Evolutionary conservation across 2,329 filamentous ascomycete genomes (phyloP), one percentile per base, ranked within the genome.

Genomic region (Hymenoscyphus occultus): DNA sequence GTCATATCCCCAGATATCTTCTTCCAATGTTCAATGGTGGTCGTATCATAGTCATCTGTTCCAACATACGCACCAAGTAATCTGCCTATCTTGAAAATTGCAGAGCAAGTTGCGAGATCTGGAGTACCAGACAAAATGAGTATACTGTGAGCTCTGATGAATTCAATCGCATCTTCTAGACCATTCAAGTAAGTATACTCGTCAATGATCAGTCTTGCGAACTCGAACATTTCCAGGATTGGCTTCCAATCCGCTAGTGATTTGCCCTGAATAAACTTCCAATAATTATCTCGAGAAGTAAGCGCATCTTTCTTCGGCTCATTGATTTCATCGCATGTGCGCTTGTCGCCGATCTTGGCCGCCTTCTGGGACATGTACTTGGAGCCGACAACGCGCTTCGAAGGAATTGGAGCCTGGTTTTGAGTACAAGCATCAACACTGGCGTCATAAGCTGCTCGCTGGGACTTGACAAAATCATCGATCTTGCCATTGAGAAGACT

Each of bases 81-180:
- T 0, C 76, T 77, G 0, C 85, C 85, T 64, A 89, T 85, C 16
- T 79, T 80, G 61, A 87, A 84, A 9, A 90, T 78, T 67, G 88
- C 84, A 0, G 81, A 80, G 69, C 87, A 87, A 62, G 84, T 82
- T 5, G 80, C 78, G 2, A 89, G 71, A 0, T 80, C 78, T 1
- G 87, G 87, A 0, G 87, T 90, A 2, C 84, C 87, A 0, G 86
- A 90, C 1, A 90, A 76, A 6, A 87, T 78, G 86, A 87, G 56
- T 10, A 28, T 12, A 22, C 16, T 51, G 2, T 39, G 16, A 6
- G 61, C 39, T 31, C 60, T 35, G 14, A 67, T 39, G n/a, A 62
- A 51, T 9, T 65, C 10, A 3, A 62, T 16, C 5, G 45, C 62
- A 10, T n/a, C 22, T 3, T 60, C 51, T 4, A 40, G 74, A 16